Percentiles rank a stretch among this genome's conserved stretches.
Conservation (phyloP, 768 basidiomycete genomes). For the Epithele typhae region DNA sequence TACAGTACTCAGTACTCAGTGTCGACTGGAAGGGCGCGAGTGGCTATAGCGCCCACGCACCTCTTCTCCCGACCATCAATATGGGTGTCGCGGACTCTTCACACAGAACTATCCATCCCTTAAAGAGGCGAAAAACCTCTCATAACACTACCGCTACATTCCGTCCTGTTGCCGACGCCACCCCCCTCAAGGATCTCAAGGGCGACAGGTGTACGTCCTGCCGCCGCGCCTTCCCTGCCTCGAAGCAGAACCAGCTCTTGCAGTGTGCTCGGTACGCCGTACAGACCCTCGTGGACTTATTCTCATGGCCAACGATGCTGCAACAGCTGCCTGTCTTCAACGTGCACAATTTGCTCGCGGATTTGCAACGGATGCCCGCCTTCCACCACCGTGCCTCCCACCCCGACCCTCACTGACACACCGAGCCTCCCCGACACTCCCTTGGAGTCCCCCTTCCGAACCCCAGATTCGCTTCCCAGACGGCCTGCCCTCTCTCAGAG, state of each 20-base stretch:
- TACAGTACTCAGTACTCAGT: too few species aligned
- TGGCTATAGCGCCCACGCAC: too few species aligned
- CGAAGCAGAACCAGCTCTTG: constrained; percentile 7
- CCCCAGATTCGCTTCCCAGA: constrained; percentile 11
- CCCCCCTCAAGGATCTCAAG: not conserved
- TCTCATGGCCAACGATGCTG: too few species aligned
- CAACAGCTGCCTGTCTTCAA: constrained; percentile 30
- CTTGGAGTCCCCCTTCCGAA: constrained; percentile 1
- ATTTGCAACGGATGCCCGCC: constrained; percentile 32
- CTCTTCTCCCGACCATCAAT: too few species aligned
- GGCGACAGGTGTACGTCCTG: constrained; percentile 12
- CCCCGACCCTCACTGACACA: constrained; percentile 32
- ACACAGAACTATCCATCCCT: not conserved
- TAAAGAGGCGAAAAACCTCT: constrained; percentile 6
- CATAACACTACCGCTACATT: too few species aligned
- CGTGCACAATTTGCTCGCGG: constrained; percentile 33
- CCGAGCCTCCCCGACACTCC: constrained; percentile 24
- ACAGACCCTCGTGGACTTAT: too few species aligned
- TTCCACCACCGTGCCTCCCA: constrained; percentile 34
- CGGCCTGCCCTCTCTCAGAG: constrained; percentile 23
- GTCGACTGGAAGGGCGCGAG: too few species aligned
- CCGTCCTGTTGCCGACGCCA: too few species aligned
- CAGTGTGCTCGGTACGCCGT: constrained; percentile 11
- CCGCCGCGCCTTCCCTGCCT: constrained; percentile 7
- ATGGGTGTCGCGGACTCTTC: too few species aligned